A percentile compares a stretch with the other conserved stretches of the same genome.
phyloP scores from a whole-genome alignment of 148 eudicot genomes.

The Rhododendron ferrugineum region DNA sequence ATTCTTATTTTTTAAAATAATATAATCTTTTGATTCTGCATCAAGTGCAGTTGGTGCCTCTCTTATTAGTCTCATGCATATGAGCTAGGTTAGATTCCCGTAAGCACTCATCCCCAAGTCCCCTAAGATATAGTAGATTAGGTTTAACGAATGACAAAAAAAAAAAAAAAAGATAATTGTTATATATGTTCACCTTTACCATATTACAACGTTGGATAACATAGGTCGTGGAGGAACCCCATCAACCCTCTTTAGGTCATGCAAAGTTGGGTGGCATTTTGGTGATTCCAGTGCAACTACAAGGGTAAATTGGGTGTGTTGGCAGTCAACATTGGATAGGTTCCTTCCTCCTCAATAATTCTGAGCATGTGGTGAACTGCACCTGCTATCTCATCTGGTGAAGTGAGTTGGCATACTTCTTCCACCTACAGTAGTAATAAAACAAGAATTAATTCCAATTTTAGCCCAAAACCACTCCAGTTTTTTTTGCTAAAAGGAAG shows the following conservation, averaged over 20 bases:
- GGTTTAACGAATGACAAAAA: no score
- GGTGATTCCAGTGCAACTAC: conserved; percentile 6
- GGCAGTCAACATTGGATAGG: conserved; percentile 20
- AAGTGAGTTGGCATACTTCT: conserved; percentile 77
- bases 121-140: no score
- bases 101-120: no score
- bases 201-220: neutral
- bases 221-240: no score
- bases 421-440: conserved; percentile 55
- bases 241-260: neutral
- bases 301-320: conserved; percentile 12
- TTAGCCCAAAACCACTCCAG: neutral
- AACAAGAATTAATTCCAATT: conserved; percentile 1
- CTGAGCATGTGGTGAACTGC: conserved; percentile 86
- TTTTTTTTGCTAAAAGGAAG: neutral
- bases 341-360: conserved; percentile 59
- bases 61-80: no score
- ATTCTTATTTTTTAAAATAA: no score
- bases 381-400: conserved; percentile 76
- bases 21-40: no score
- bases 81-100: no score
- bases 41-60: no score
- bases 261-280: neutral
- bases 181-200: no score
- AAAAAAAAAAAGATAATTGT: no score